Base-by-base conservation (phyloP, 2,329 filamentous ascomycete genomes). In the Colletotrichum brevisporum region DNA sequence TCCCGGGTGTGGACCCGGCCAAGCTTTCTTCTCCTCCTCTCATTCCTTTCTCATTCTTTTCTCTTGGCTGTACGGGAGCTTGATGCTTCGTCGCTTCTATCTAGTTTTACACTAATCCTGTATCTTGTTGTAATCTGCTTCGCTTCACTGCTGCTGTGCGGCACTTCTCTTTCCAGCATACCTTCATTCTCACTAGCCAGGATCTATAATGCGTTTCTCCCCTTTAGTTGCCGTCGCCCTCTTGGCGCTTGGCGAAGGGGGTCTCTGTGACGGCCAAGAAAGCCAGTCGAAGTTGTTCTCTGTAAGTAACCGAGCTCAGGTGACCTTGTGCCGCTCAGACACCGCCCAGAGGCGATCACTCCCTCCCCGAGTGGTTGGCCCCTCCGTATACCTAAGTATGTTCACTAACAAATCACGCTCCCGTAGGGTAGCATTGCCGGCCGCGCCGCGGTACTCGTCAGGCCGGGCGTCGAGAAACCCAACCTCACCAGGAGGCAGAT, bases 231-330 rank as follows among this genome's bases (percentile, higher is more conserved):
- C 55, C 13, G 16, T 59, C 18, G 43, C 62, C 50, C 41, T 69
- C 50, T 55, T 69, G 50, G 66, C 55, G 24, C 61, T 69, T 69
- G 55, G 66, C 55, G 61, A 60, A 2, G 51, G 53, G 16, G 61
- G 61, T 1, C 41, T 69, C 24, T 69, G 66, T 43, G 62, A 66
- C 55, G 54, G 66, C 61, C 66, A 69, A 69, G 66, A 45, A 47
- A 55, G 66, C 61, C 66, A 65, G 27, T 43, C 15, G 21, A 45
- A 51, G 5, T 18, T 55, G 10, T 55, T 59, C 2, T 64, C 60
- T 36, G 66, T 69, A 27, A 55, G 66, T 26, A 2, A 10, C 31
- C 31, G 8, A 36, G 31, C 31, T 36, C 31, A 36, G 31, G 31
- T 36, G 9, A 13, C 43, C 24, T 48, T 21, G n/a, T 12, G 21